These are phyloP conservation scores for Podila verticillata DNA, from an alignment of 192 early-diverging fungal species.

Conservation along the genomic window DNA sequence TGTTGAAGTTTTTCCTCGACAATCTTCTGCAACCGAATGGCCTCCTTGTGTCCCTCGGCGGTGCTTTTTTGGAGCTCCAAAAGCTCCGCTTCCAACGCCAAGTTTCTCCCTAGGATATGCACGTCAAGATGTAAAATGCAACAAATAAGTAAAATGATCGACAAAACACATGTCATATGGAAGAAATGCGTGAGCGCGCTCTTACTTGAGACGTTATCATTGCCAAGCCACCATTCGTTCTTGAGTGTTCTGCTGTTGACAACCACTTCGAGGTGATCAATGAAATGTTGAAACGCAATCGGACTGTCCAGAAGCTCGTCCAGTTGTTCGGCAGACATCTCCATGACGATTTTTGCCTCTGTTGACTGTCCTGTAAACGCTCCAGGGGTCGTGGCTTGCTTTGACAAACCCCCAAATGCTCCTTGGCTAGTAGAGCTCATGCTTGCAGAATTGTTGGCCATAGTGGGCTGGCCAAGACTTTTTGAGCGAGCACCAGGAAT, in stretches of 20 bases:
- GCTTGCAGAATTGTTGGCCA: constrained; percentile 12
- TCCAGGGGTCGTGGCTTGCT: background rate
- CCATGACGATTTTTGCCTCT: constrained; percentile 35
- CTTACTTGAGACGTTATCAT: constrained; percentile 62
- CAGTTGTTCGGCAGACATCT: constrained; percentile 19
- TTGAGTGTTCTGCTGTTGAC: constrained; percentile 54
- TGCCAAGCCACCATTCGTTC: constrained; percentile 58
- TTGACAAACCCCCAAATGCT: constrained; percentile 5
- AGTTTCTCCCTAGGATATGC: constrained; percentile 47
- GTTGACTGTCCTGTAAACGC: constrained; percentile 11
- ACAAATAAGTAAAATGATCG: background rate
- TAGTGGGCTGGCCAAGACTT: constrained; percentile 22
- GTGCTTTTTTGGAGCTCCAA: constrained; percentile 50
- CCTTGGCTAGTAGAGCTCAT: no score
- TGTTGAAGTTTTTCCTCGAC: constrained; percentile 53
- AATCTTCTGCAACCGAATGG: constrained; percentile 31
- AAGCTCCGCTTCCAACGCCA: constrained; percentile 53
- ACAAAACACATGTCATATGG: no score
- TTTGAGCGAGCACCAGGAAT: constrained; percentile 40
- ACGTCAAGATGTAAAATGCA: background rate
- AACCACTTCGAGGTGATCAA: constrained; percentile 41
- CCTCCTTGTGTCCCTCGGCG: constrained; percentile 42
- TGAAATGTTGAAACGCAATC: constrained; percentile 42
- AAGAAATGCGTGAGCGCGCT: background rate
- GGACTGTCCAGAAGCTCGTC: constrained; percentile 40